Evolutionary conservation across 345 rosid species (phyloP), one percentile per base, ranked within the genome.

Genomic region (Rhodamnia rubescens): DNA sequence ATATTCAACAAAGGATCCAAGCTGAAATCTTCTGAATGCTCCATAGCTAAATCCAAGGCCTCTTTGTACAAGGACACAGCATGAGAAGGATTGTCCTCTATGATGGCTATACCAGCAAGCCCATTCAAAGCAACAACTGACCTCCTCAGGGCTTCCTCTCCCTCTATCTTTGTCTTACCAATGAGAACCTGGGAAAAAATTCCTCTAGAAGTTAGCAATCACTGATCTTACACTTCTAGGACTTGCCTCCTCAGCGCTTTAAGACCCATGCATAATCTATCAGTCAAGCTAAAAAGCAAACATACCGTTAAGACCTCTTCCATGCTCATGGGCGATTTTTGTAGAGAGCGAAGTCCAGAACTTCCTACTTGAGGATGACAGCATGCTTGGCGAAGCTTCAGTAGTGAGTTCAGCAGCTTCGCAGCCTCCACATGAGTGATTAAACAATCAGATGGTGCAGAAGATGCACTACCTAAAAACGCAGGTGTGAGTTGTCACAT

Each of bases 301-400:
- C 89, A 21, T 86, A 94, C 99, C 98, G 91, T 90, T 87, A 95
- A 86, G 88, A 97, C 93, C 89, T 97, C 98, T 86, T 95, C 98
- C 99, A 97, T 97, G 32, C 98, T 93, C 98, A 97, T 95, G 84
- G 99, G 99, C 21, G 95, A 87, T 83, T 97, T 98, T 82, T 97
- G 99, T 91, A 95, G 86, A 85, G 99, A 92, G 82, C 97, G 98
- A 86, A 97, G 83, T 75, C 99, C 98, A 85, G 95, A 97, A 86
- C 97, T 95, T 88, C 99, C 99, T 26, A 97, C 98, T 95, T 97
- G 99, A 85, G 99, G 99, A 86, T 97, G 98, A 90, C 99, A 97
- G 89, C 99, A 97, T 88, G 99, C 99, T 88, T 97, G 99, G 58
- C 99, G 99, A 91, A 97, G 97, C 90, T 95, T 97, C 93, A 97